A percentile compares a stretch with the other conserved stretches of the same genome.
phyloP scores from a whole-genome alignment of 169 alveolate species.

The Cryptosporidium meleagridis region DNA sequence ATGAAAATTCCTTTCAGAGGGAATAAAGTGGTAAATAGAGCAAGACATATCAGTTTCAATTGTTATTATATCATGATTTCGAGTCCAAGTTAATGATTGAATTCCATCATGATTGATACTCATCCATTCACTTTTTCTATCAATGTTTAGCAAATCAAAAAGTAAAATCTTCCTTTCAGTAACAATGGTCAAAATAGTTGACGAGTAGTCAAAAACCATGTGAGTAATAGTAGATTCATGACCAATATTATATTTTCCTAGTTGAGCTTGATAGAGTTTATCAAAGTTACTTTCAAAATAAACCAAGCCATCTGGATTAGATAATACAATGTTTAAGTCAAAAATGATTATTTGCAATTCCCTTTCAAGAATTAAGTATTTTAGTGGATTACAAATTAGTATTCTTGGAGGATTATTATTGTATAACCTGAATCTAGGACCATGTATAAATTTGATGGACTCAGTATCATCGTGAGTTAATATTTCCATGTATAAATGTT shows the following conservation, averaged over 20 bases:
- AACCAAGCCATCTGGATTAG: not conserved
- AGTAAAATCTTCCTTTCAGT: not conserved
- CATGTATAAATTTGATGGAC: slow-evolving; percentile 51
- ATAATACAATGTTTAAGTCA: slow-evolving; percentile 5
- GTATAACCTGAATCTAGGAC: slow-evolving; percentile 27
- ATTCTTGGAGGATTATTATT: not conserved
- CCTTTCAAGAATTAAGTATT: slow-evolving; percentile 22
- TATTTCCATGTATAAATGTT: slow-evolving; percentile 37
- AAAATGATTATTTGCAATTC: slow-evolving; percentile 18
- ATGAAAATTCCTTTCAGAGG: not conserved
- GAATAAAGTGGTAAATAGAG: slow-evolving; percentile 7
- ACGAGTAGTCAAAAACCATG: slow-evolving; percentile 36
- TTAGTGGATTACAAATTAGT: slow-evolving; percentile 40
- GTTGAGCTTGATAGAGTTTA: not conserved
- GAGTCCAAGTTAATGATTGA: slow-evolving; percentile 22
- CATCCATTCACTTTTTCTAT: slow-evolving; percentile 9
- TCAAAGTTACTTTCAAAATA: not conserved
- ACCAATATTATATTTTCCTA: not conserved
- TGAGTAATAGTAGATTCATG: not conserved
- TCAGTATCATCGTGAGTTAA: slow-evolving; percentile 53
- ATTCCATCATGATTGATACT: slow-evolving; percentile 19
- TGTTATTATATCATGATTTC: slow-evolving; percentile 37
- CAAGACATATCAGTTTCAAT: slow-evolving; percentile 28
- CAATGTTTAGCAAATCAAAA: slow-evolving; percentile 4
- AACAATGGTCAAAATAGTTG: slow-evolving; percentile 24